Base-by-base conservation (phyloP, 2,329 filamentous ascomycete genomes). In the Xylaria sp. region DNA sequence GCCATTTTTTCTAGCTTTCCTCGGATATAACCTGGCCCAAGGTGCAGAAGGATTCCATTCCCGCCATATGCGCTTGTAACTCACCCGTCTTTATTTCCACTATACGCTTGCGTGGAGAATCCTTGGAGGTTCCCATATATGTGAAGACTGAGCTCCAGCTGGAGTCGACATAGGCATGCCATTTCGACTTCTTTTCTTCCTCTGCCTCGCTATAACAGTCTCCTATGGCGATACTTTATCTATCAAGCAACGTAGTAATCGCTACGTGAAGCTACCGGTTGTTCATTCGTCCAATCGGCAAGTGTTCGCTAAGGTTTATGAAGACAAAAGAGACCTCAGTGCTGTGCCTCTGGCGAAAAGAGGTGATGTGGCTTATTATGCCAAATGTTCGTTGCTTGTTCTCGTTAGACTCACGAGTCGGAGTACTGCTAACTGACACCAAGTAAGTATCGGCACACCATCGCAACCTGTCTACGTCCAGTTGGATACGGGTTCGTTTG, bases 401-500 rank as follows among this genome's bases (percentile, higher is more conserved):
- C 52, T 31, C 25, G 46, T 50, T 48, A 23, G 1, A 8, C 20
- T 39, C 23, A 31, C 0, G 31, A 7, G 12, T 25, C 7, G 9
- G 8, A 9, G 15, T 13, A 41, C n/a, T 48, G 65, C 71, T 76
- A 76, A 77, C 65, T 44, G 20, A 13, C 51, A 7, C 15, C 23
- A 69, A 83, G 81, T 88, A 71, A 81, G 82, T 67, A 84, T 89
- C 58, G 87, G 87, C 56, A 88, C 83, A 2, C 87, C 87, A 15
- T 79, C 83, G 1, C 87, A 89, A 71, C 74, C 81, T 1, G 83
- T 88, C 60, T 86, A 81, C 65, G 85, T 88, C 12, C 86, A 88
- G 74, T 77, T 89, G 64, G 87, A 89, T 75, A 89, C 88, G 0
- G 87, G 87, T 55, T 89, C 86, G 10, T 88, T 87, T 72, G 87